These are phyloP conservation scores for Aschersonia sp. DNA, from an alignment of 2,329 filamentous ascomycete genomes.

Conservation along the genomic window DNA sequence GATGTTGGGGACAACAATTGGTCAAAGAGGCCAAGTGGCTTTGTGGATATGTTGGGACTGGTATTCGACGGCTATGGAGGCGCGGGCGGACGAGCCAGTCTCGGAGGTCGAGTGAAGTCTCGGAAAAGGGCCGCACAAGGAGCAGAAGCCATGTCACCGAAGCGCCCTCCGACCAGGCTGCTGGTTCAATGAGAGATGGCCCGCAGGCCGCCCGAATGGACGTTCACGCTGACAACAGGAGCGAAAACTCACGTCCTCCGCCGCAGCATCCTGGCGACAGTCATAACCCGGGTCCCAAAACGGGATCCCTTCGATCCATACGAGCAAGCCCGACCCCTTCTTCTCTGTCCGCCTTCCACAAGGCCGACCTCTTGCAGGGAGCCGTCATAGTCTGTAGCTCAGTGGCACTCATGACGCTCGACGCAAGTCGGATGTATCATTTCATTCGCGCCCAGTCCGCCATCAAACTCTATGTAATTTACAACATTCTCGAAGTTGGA, in stretches of 20 bases:
- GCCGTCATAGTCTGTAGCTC: slow-evolving; percentile 78
- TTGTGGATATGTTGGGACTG: slow-evolving; percentile 62
- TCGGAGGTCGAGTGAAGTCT: slow-evolving; percentile 15
- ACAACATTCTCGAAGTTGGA: slow-evolving; percentile 88
- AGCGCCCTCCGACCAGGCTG: slow-evolving; percentile 6
- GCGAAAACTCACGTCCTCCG: neutral
- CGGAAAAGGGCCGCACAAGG: slow-evolving; percentile 22
- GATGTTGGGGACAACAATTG: slow-evolving; percentile 65
- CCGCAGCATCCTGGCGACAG: neutral
- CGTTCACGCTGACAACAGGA: neutral
- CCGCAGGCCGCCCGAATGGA: neutral
- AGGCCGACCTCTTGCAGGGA: slow-evolving; percentile 87
- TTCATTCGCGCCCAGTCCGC: slow-evolving; percentile 91
- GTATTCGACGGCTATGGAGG: slow-evolving; percentile 65
- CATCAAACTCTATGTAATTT: slow-evolving; percentile 97
- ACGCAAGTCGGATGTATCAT: slow-evolving; percentile 96
- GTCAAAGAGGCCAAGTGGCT: slow-evolving; percentile 59
- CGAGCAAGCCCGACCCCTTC: slow-evolving; percentile 78
- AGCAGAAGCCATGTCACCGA: slow-evolving; percentile 22
- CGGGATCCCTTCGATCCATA: slow-evolving; percentile 41
- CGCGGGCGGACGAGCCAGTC: slow-evolving; percentile 31
- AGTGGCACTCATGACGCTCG: slow-evolving; percentile 72
- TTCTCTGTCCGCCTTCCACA: slow-evolving; percentile 72
- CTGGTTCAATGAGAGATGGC: neutral
- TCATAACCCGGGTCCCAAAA: slow-evolving; percentile 13